Conservation (phyloP, 495 filamentous ascomycete genomes). For the Neurospora tetrasperma region DNA sequence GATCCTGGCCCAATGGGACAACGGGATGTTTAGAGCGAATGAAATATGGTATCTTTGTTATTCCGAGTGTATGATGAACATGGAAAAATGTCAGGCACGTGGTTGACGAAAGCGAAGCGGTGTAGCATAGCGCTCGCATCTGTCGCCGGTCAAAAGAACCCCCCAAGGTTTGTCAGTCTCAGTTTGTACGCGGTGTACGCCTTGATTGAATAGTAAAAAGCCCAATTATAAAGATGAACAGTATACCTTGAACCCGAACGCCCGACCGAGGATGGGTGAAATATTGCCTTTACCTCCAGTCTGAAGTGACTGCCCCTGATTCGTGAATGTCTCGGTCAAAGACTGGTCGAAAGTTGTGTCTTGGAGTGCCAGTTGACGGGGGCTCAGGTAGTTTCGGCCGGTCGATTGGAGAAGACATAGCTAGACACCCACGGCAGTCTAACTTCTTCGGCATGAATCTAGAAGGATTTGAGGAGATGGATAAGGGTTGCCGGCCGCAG, state of each 20-base stretch:
- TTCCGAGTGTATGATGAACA: neutral
- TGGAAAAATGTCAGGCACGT: neutral
- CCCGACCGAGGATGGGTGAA: neutral
- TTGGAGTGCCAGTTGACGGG: neutral
- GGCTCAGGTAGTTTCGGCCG: neutral
- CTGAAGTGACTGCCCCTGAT: neutral
- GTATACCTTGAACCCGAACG: neutral
- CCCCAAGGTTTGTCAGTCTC: neutral
- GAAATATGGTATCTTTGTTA: neutral
- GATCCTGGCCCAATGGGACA: neutral
- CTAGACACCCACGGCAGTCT: neutral
- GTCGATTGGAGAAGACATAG: neutral
- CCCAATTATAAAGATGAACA: neutral
- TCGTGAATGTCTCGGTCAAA: neutral
- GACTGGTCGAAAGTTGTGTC: neutral
- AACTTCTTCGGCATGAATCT: neutral
- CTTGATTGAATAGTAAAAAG: neutral
- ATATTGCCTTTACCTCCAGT: neutral
- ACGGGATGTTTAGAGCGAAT: neutral
- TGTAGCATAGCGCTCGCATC: neutral
- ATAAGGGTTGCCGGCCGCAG: neutral
- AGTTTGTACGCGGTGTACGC: neutral
- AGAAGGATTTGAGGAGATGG: neutral
- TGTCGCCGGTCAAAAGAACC: neutral
- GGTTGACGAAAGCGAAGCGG: neutral